Base-by-base conservation (phyloP, 2,329 filamentous ascomycete species). In the Rutstroemia sydowiana region DNA sequence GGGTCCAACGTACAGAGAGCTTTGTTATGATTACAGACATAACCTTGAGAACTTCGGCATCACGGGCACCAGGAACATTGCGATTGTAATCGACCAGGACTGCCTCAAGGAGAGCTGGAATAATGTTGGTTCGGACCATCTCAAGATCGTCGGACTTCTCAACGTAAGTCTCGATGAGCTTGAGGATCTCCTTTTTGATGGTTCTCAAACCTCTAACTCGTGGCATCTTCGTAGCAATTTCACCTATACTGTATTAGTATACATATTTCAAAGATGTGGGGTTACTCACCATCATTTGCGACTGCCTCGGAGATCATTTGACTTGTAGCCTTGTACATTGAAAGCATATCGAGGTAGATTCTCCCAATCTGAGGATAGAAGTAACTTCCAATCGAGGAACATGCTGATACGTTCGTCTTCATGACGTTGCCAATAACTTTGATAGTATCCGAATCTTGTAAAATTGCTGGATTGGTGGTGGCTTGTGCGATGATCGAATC, bases 331-430 rank as follows among this genome's bases (percentile, higher is more conserved):
- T 90, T 87, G 70, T 97, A 98, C 95, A 98, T 98, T 64, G 93
- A 92, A 52, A 98, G 75, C 92, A 98, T 97, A 67, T 98, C 93
- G 61, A 95, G 84, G 70, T 97, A 98, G 61, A 98, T 97, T 52
- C 90, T 86, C 37, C 92, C 93, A 62, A 98, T 95, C 68, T 98
- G 93, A 11, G 93, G 92, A 66, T 95, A 96, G 70, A 98, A 98
- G 72, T 97, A 98, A 48, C 88, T 84, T 31, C 95, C 93, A 53
- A 98, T 93, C 0, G 93, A 97, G 32, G 88, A 88, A 70, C 93
- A 98, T 32, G 93, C 93, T n/a, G 95, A 92, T 4, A 98, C 93
- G 63, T 98, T 98, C 1, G 93, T 98, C 79, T 98, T 98, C 93
- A 98, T 98, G 67, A 98, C 96, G 71, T 98, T 98, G 60, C 93